These are phyloP conservation scores for Akebia trifoliata DNA, from an alignment of 164 flowering plant genomes.

Conservation along the genomic window DNA sequence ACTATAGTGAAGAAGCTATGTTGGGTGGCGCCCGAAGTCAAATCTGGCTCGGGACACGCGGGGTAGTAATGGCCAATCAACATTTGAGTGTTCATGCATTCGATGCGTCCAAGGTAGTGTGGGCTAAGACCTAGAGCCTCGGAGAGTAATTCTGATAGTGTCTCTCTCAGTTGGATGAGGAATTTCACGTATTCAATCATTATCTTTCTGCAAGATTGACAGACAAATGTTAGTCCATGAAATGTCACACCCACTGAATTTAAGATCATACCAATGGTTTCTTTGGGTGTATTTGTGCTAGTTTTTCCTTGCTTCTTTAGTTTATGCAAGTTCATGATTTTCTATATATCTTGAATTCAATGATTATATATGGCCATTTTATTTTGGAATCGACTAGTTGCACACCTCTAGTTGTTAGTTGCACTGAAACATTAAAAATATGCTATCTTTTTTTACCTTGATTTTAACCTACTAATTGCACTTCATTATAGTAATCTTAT, in stretches of 20 bases:
- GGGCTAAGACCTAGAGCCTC: constrained; percentile 32
- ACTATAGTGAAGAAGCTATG: constrained; percentile 31
- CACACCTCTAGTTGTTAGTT: too few relatives aligned
- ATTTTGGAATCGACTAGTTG: too few relatives aligned
- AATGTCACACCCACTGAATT: neutral
- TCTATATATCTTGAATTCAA: too few relatives aligned
- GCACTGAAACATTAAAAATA: too few relatives aligned
- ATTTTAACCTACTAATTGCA: too few relatives aligned
- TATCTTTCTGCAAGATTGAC: constrained; percentile 13
- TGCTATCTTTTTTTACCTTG: too few relatives aligned
- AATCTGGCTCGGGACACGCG: constrained; percentile 29
- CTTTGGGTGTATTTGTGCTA: too few relatives aligned
- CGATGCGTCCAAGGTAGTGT: constrained; percentile 16
- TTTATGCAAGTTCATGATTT: too few relatives aligned
- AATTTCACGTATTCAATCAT: constrained; percentile 9
- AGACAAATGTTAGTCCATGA: neutral
- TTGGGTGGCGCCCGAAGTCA: constrained; percentile 40
- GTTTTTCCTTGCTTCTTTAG: too few relatives aligned
- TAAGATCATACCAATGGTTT: neutral
- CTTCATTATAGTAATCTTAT: too few relatives aligned
- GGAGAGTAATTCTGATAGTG: constrained; percentile 19
- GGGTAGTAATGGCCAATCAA: constrained; percentile 23
- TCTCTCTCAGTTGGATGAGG: constrained; percentile 11
- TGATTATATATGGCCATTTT: too few relatives aligned
- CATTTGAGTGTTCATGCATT: constrained; percentile 12